Conservation (phyloP, 179 eudicot species). For the Monotropa hypopitys region DNA sequence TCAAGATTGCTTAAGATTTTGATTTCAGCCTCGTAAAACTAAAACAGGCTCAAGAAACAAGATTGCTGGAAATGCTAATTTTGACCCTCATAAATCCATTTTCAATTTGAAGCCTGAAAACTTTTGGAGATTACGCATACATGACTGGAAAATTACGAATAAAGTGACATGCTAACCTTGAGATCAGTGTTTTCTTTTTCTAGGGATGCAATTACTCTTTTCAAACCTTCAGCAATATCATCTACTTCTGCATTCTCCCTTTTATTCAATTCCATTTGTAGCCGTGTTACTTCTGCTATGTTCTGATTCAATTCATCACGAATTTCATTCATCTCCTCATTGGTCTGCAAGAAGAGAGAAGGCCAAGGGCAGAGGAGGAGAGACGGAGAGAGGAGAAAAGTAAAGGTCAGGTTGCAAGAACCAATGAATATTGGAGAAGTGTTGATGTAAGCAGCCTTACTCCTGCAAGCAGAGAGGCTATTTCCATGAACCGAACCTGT, state of each 20-base stretch:
- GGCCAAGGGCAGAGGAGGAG: not conserved
- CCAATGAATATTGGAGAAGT: not conserved
- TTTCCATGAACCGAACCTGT: no score
- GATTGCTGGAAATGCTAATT: not conserved
- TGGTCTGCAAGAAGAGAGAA: slow-evolving; percentile 27
- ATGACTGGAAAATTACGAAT: not conserved
- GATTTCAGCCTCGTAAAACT: not conserved
- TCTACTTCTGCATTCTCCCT: slow-evolving; percentile 29
- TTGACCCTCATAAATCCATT: not conserved
- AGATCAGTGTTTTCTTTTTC: slow-evolving; percentile 58
- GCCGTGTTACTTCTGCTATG: slow-evolving; percentile 38
- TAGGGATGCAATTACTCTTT: slow-evolving; percentile 36
- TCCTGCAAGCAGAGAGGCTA: no score
- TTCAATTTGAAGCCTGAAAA: not conserved
- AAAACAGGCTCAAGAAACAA: slow-evolving; percentile 6
- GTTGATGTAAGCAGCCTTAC: no score
- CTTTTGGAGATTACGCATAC: not conserved
- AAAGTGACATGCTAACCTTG: slow-evolving; percentile 37
- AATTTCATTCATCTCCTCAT: slow-evolving; percentile 33
- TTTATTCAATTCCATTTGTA: slow-evolving; percentile 56
- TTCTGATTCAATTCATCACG: slow-evolving; percentile 53
- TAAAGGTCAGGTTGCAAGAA: not conserved
- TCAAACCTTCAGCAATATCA: slow-evolving; percentile 34
- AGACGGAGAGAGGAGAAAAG: not conserved
- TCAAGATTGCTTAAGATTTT: not conserved